A percentile compares a stretch with the other conserved stretches of the same genome.
Conservation (phyloP, 2,329 filamentous ascomycete genomes). For the Venturia nashicola region DNA sequence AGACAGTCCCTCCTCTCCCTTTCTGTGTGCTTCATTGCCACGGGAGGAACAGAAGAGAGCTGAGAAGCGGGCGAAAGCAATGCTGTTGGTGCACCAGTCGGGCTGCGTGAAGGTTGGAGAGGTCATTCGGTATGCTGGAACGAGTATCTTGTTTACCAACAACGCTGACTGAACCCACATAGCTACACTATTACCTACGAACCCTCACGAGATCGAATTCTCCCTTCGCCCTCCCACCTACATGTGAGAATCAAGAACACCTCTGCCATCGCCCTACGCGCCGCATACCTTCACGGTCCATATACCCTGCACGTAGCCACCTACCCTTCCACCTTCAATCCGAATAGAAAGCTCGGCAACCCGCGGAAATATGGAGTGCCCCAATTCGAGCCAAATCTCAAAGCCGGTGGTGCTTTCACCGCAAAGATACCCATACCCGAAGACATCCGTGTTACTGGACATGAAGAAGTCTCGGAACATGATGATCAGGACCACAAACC, state of each 20-base stretch:
- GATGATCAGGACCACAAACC: constrained; percentile 1
- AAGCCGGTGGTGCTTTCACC: constrained; percentile 80
- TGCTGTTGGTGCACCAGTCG: constrained; percentile 85
- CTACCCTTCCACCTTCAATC: constrained; percentile 72
- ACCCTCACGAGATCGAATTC: constrained; percentile 75
- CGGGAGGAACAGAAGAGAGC: constrained; percentile 22
- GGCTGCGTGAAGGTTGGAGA: constrained; percentile 91
- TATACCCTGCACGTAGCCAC: constrained; percentile 83
- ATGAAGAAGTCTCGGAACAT: neutral
- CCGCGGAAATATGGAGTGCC: constrained; percentile 63
- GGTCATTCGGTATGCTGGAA: constrained; percentile 60
- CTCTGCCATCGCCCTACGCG: constrained; percentile 77
- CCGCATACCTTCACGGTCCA: constrained; percentile 91
- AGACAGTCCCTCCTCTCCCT: constrained; percentile 15
- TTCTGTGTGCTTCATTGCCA: constrained; percentile 21
- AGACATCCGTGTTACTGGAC: constrained; percentile 54
- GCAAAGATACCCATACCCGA: constrained; percentile 72
- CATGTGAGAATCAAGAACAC: constrained; percentile 86
- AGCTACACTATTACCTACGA: constrained; percentile 82
- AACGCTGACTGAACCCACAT: constrained; percentile 12
- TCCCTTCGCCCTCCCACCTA: constrained; percentile 70
- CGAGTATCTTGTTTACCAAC: neutral
- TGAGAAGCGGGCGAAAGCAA: constrained; percentile 29
- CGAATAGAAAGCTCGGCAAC: constrained; percentile 63
- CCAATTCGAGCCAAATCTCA: constrained; percentile 91